Evolutionary conservation across 371 early-diverging fungal genomes (phyloP), one percentile per base, ranked within the genome.

Genomic region (Lichtheimia ramosa): DNA sequence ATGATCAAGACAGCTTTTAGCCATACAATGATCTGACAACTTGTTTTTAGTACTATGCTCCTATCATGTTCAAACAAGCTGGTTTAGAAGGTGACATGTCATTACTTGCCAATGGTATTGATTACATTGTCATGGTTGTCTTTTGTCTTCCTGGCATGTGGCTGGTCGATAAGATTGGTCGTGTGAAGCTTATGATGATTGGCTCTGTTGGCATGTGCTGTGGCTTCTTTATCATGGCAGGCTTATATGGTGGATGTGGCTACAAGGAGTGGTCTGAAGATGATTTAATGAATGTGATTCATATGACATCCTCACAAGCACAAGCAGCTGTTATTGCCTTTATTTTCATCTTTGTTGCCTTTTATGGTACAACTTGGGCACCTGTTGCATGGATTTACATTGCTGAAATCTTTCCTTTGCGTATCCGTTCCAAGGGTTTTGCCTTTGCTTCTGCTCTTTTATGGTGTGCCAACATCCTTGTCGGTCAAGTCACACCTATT

Each of bases 381-480:
- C 81, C 81, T 40, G 65, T 69, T 61, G 76, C 75, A 28, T 80
- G 81, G 81, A 70, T 80, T 34, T 77, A 86, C 70, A 86, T 85
- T 61, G 83, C 87, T 49, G 90, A 90, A 70, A 84, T 90, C 70
- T 88, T 68, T 66, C 81, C 81, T 66, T 65, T 77, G 13, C 65
- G 73, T 27, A 69, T 81, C 28, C 81, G 81, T 70, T 67, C 76
- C 61, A 75, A 75, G 69, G 76, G 74, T 61, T 74, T 72, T 25
- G 73, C 76, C 27, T 58, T 77, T 48, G 72, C 84, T 25, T 89
- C 89, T 18, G 82, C 87, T 63, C 73, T 92, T 61, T 90, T 95
- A 76, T 96, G 94, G 95, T 66, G 83, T 34, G 85, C 82, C 73
- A 94, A 92, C 78, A 85, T 84, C 55, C 65, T 84, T 51, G 71